A percentile compares a stretch with the other conserved stretches of the same genome.
These are phyloP conservation scores for Obba rivulosa DNA, from an alignment of 768 basidiomycete species.

Conservation along the genomic window DNA sequence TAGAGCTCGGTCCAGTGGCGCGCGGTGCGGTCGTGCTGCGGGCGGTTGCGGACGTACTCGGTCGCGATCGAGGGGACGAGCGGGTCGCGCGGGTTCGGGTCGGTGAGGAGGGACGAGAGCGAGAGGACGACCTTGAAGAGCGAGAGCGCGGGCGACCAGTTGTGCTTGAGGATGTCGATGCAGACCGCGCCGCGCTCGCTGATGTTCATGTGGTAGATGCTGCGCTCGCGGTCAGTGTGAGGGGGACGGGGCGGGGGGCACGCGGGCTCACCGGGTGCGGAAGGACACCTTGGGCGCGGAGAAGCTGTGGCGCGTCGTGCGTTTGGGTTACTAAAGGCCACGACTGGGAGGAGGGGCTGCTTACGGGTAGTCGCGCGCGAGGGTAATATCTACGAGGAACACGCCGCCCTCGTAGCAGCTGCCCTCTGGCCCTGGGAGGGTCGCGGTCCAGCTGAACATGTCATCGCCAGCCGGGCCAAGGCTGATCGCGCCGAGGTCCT, in stretches of 20 bases:
- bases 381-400: conserved; percentile 60
- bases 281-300: conserved; percentile 75
- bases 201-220: conserved; percentile 91
- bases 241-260: not conserved
- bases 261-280: conserved; percentile 53
- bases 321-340: conserved; percentile 1
- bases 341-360: conserved; percentile 16
- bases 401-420: conserved; percentile 79
- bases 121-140: conserved; percentile 94
- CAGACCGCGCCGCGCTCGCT: conserved; percentile 75
- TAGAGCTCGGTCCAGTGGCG: conserved; percentile 73
- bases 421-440: conserved; percentile 78
- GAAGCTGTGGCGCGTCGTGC: conserved; percentile 43
- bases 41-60: conserved; percentile 60
- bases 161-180: conserved; percentile 88
- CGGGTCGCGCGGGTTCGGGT: conserved; percentile 79
- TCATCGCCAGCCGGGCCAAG: conserved; percentile 61
- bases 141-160: conserved; percentile 93
- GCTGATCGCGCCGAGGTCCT: conserved; percentile 71
- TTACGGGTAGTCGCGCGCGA: conserved; percentile 78
- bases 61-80: conserved; percentile 69
- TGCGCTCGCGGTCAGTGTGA: conserved; percentile 18
- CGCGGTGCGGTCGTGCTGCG: conserved; percentile 71
- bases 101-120: conserved; percentile 86
- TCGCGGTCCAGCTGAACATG: conserved; percentile 69